Percentiles rank a stretch among this genome's conserved stretches.
Conservation (phyloP, 495 filamentous ascomycete genomes). For the Xylaria sp. region DNA sequence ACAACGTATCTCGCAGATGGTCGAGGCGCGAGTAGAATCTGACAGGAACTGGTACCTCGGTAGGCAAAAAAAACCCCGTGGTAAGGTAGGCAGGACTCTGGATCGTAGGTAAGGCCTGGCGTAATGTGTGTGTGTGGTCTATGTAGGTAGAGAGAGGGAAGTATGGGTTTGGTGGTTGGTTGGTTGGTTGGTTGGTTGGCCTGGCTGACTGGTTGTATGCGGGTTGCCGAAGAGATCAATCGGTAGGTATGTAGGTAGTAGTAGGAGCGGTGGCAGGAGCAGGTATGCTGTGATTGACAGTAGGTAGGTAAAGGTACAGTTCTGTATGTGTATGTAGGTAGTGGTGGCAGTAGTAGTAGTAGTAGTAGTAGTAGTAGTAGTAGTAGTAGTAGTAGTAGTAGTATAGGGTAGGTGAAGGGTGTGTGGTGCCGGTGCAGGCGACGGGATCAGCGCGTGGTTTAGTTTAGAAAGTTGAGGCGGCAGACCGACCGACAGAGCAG, state of each 20-base stretch:
- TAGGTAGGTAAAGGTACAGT: background rate
- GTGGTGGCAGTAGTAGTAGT: background rate
- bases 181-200: background rate
- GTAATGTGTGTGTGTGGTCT: background rate
- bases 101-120: constrained; percentile 9
- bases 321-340: no score
- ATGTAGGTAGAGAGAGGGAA: background rate
- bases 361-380: no score
- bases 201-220: constrained; percentile 14
- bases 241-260: background rate
- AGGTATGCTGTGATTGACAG: background rate
- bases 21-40: background rate
- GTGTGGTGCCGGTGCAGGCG: constrained; percentile 24
- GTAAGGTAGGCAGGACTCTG: constrained; percentile 10
- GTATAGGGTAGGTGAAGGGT: background rate
- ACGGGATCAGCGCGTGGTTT: constrained; percentile 31
- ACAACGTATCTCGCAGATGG: constrained; percentile 9
- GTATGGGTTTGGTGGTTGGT: background rate
- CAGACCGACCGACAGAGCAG: constrained; percentile 20
- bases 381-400: background rate
- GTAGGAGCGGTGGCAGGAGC: background rate
- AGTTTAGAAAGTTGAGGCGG: constrained; percentile 21
- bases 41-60: background rate
- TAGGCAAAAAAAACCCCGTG: background rate
- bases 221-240: constrained; percentile 18